A percentile compares a stretch with the other conserved stretches of the same genome.
These are phyloP conservation scores for Colletotrichum tabaci DNA, from an alignment of 2,329 filamentous ascomycete species.

Conservation along the genomic window DNA sequence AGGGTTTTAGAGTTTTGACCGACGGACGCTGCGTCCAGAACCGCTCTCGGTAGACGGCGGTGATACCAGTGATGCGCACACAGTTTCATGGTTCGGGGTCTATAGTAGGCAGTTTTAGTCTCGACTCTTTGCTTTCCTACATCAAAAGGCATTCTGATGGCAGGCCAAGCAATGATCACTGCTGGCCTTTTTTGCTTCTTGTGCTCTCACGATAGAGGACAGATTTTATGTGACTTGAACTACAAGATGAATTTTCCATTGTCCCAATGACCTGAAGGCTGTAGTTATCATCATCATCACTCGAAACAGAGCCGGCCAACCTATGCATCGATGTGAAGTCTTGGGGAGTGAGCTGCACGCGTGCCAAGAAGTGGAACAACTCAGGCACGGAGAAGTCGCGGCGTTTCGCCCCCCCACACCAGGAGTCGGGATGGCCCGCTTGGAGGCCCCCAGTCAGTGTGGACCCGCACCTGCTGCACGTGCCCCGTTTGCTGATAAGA, in stretches of 20 bases:
- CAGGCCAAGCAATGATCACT: conserved; percentile 27
- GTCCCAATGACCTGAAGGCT: not conserved
- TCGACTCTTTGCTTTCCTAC: conserved; percentile 13
- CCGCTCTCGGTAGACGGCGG: conserved; percentile 15
- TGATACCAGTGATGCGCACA: conserved; percentile 5
- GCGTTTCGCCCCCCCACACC: not conserved
- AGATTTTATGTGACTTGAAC: conserved; percentile 31
- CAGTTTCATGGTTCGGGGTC: conserved; percentile 11
- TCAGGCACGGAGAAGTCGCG: conserved; percentile 13
- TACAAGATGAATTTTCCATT: conserved; percentile 13
- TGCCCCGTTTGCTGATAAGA: conserved; percentile 35
- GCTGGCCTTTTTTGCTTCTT: conserved; percentile 14
- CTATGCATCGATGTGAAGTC: too few relatives aligned
- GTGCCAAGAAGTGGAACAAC: not conserved
- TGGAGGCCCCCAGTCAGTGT: conserved; percentile 5
- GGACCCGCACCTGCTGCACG: conserved; percentile 18
- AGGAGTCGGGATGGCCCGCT: conserved; percentile 15
- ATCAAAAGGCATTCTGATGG: conserved; percentile 31
- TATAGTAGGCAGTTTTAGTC: conserved; percentile 20
- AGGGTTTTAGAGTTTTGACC: conserved; percentile 20
- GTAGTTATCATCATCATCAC: not conserved
- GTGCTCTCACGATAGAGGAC: conserved; percentile 28
- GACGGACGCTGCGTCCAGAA: conserved; percentile 20
- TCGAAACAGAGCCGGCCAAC: not conserved
- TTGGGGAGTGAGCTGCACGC: not conserved